phyloP scores from a whole-genome alignment of 768 basidiomycete genomes.

The Mycena amicta region DNA sequence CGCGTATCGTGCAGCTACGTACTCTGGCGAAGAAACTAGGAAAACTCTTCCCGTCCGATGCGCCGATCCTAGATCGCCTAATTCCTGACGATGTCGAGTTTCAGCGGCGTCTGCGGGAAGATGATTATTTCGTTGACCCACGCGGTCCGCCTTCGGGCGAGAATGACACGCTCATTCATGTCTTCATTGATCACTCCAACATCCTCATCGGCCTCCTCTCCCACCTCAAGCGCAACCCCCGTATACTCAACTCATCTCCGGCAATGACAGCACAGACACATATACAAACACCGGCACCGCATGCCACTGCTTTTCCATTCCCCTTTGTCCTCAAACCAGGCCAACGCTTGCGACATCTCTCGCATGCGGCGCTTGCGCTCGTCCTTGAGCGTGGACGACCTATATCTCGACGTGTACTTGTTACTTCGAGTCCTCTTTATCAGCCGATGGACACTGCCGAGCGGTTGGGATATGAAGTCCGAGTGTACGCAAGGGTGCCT shows the following conservation, averaged over 20 bases:
- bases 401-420: slow-evolving; percentile 72
- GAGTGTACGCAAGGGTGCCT: slow-evolving; percentile 70
- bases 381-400: slow-evolving; percentile 83
- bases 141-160: slow-evolving; percentile 24
- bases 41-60: slow-evolving; percentile 26
- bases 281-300: slow-evolving; percentile 9
- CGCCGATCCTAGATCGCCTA: slow-evolving; percentile 13
- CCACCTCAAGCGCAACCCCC: slow-evolving; percentile 61
- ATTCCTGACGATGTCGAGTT: slow-evolving; percentile 18
- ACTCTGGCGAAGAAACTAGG: slow-evolving; percentile 24
- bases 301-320: slow-evolving; percentile 21
- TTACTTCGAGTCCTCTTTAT: slow-evolving; percentile 81
- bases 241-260: slow-evolving; percentile 26
- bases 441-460: slow-evolving; percentile 78
- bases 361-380: slow-evolving; percentile 75
- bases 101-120: slow-evolving; percentile 11
- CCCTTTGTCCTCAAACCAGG: slow-evolving; percentile 35
- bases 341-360: slow-evolving; percentile 53
- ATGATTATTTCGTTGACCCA: slow-evolving; percentile 28
- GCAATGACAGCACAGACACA: neutral
- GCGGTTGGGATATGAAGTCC: slow-evolving; percentile 74
- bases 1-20: slow-evolving; percentile 25
- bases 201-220: slow-evolving; percentile 83
- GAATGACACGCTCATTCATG: slow-evolving; percentile 35
- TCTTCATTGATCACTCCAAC: slow-evolving; percentile 68